Evolutionary conservation across 345 rosid genomes (phyloP).

Genomic region (Zanthoxylum bungeanum): DNA sequence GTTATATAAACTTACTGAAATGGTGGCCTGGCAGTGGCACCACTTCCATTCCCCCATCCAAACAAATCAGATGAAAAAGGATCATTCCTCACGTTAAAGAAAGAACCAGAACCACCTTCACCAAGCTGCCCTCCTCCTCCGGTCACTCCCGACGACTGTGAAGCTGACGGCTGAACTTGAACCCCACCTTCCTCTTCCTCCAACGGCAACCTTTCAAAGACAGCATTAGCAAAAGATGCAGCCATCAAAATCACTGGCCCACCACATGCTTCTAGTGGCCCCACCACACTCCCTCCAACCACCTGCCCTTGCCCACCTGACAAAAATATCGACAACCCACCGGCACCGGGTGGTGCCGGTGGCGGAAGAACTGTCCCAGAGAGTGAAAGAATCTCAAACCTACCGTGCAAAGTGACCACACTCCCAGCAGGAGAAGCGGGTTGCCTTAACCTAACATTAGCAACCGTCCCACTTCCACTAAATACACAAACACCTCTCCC

Average conservation of each 20-base stretch:
- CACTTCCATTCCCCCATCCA: constrained; percentile 57
- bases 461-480: constrained; percentile 65
- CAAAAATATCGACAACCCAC: constrained; percentile 69
- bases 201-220: constrained; percentile 66
- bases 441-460: constrained; percentile 62
- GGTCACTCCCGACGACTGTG: constrained; percentile 64
- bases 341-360: constrained; percentile 75
- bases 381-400: constrained; percentile 77
- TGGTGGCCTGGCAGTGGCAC: constrained; percentile 42
- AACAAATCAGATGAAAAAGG: constrained; percentile 59
- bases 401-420: constrained; percentile 69
- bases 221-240: constrained; percentile 74
- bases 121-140: constrained; percentile 32
- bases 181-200: constrained; percentile 43
- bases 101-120: constrained; percentile 30
- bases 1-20: constrained; percentile 20
- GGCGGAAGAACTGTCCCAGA: constrained; percentile 84
- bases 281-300: constrained; percentile 72
- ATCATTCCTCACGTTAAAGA: constrained; percentile 38
- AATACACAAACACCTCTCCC: constrained; percentile 79
- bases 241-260: constrained; percentile 74
- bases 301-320: constrained; percentile 83
- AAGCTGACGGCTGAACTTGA: constrained; percentile 51
- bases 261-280: constrained; percentile 59
- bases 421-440: constrained; percentile 58